These are phyloP conservation scores for Dictyostelium purpureum DNA, from an alignment of 78 protist species.

Conservation along the genomic window DNA sequence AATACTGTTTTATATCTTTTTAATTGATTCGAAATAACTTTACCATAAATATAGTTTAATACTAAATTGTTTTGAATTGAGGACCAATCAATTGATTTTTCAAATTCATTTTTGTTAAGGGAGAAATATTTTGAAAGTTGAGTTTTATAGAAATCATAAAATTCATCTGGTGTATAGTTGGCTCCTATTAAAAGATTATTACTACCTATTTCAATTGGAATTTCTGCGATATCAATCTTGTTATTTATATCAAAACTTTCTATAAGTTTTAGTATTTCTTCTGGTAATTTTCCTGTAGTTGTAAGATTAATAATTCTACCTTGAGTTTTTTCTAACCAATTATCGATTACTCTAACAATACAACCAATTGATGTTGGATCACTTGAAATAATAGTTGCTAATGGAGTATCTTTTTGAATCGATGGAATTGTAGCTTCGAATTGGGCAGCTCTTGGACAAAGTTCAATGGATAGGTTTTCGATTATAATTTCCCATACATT, in stretches of 20 bases:
- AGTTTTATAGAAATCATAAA: background rate
- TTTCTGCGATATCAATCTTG: constrained; percentile 16
- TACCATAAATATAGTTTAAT: constrained; percentile 8
- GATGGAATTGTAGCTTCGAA: constrained; percentile 1
- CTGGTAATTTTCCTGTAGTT: background rate
- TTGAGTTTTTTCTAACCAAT: constrained; percentile 33
- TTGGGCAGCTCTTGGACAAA: constrained; percentile 4
- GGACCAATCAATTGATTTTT: background rate
- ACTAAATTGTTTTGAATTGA: constrained; percentile 14
- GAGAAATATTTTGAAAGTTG: background rate
- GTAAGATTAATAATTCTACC: background rate
- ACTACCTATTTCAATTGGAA: constrained; percentile 17
- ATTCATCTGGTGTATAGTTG: background rate
- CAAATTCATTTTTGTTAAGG: background rate
- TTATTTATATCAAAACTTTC: background rate
- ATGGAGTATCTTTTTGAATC: background rate
- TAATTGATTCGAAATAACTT: background rate
- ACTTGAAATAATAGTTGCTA: background rate
- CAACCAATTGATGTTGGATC: background rate
- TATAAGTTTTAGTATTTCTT: background rate
- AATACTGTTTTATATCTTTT: background rate
- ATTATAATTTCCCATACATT: background rate
- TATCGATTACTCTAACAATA: constrained; percentile 10
- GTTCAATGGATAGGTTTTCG: background rate
- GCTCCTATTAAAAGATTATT: constrained; percentile 22